These are phyloP conservation scores for Diaporthe batatas DNA, from an alignment of 2,329 filamentous ascomycete genomes.

Conservation along the genomic window DNA sequence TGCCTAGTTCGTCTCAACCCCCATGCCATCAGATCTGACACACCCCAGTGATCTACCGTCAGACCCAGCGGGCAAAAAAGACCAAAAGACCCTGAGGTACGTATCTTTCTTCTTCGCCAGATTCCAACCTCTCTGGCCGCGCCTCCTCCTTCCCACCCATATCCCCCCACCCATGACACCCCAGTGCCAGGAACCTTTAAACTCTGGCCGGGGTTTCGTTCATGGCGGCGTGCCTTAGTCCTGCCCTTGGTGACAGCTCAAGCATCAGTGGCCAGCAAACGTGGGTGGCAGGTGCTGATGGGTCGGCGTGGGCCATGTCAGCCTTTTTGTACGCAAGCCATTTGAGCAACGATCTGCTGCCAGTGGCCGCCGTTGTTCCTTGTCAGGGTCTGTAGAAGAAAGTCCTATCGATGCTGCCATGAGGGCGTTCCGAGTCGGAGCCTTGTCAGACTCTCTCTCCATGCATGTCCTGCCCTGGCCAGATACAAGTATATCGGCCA, in stretches of 20 bases:
- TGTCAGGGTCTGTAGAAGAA: slow-evolving; percentile 34
- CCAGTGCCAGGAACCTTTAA: slow-evolving; percentile 11
- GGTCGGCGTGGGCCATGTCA: slow-evolving; percentile 39
- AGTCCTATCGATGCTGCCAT: slow-evolving; percentile 15
- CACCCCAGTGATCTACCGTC: slow-evolving; percentile 11
- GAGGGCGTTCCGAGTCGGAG: slow-evolving; percentile 37
- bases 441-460: slow-evolving; percentile 22
- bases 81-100: slow-evolving; percentile 29
- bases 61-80: slow-evolving; percentile 37
- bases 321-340: slow-evolving; percentile 34
- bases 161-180: slow-evolving; percentile 5
- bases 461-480: slow-evolving; percentile 8
- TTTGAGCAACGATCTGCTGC: slow-evolving; percentile 30
- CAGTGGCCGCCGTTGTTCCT: background rate
- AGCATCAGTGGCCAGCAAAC: slow-evolving; percentile 30
- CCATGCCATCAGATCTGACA: slow-evolving; percentile 32
- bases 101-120: background rate
- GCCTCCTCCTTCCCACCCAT: background rate
- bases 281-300: slow-evolving; percentile 39
- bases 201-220: slow-evolving; percentile 3
- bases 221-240: slow-evolving; percentile 12
- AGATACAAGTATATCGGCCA: slow-evolving; percentile 42
- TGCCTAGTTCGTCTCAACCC: slow-evolving; percentile 14
- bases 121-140: background rate
- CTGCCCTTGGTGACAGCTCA: slow-evolving; percentile 35